Evolutionary conservation across 169 alveolate species (phyloP).

Genomic region (Plasmodium inui): DNA sequence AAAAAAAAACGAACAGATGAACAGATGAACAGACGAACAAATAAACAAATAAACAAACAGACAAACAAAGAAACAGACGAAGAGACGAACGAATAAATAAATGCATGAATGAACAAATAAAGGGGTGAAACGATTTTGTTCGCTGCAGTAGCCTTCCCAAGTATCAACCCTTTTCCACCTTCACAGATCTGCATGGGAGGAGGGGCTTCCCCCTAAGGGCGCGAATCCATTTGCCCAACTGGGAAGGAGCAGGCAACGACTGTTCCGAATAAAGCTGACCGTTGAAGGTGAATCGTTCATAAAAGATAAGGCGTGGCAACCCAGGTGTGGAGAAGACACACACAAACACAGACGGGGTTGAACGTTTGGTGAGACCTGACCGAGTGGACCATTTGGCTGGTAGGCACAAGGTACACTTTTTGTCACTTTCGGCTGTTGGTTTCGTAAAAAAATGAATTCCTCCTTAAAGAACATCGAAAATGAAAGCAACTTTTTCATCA

Average conservation of each 20-base stretch:
- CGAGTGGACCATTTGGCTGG: not conserved
- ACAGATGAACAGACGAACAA: not conserved
- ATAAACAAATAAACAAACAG: not conserved
- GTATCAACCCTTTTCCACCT: not conserved
- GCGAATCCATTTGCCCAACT: not conserved
- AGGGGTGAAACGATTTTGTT: not conserved
- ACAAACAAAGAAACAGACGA: no score
- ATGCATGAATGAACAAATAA: not conserved
- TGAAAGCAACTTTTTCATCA: conserved; percentile 45
- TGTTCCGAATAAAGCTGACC: not conserved
- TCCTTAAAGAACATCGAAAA: conserved; percentile 13
- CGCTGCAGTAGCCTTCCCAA: not conserved
- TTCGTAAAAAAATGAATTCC: conserved; percentile 35
- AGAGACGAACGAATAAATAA: not conserved
- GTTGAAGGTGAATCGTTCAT: not conserved
- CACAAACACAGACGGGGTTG: not conserved
- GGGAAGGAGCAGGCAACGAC: not conserved
- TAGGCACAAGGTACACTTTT: not conserved
- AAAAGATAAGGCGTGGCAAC: not conserved
- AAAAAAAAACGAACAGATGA: not conserved
- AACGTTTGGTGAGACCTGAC: not conserved
- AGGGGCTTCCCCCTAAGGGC: not conserved
- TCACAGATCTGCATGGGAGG: not conserved
- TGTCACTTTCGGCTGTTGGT: not conserved
- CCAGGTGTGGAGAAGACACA: not conserved